Evolutionary conservation across 108 stramenopile genomes (phyloP).

Genomic region (Nitzschia inconspicua): DNA sequence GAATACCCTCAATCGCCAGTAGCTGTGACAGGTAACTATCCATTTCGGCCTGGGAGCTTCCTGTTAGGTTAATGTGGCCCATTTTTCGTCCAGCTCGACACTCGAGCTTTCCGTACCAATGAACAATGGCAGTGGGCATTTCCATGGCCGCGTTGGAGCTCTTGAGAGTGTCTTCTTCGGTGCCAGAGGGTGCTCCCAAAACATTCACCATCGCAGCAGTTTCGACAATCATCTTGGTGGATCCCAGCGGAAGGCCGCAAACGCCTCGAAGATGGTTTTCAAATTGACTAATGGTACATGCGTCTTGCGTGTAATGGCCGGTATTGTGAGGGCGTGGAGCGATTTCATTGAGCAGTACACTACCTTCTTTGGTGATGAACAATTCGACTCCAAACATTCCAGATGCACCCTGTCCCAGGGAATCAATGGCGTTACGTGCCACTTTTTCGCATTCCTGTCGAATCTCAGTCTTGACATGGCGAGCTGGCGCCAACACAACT

Average conservation of each 20-base stretch:
- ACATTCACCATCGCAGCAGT: conserved; percentile 92
- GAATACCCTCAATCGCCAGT: conserved; percentile 63
- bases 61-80: conserved; percentile 96
- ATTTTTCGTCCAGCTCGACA: conserved; percentile 93
- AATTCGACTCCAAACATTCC: conserved; percentile 98
- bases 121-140: conserved; percentile 84
- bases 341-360: conserved; percentile 94
- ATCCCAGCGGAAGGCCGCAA: conserved; percentile 90
- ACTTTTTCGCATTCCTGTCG: conserved; percentile 62
- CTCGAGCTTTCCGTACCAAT: conserved; percentile 96
- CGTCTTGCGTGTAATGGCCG: conserved; percentile 99
- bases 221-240: conserved; percentile 76
- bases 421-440: conserved; percentile 70
- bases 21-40: conserved; percentile 49
- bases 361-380: conserved; percentile 71
- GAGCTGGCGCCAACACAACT: conserved; percentile 88
- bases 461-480: conserved; percentile 51
- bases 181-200: conserved; percentile 72
- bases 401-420: conserved; percentile 81
- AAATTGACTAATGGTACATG: conserved; percentile 94
- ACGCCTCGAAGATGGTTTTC: conserved; percentile 96
- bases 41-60: conserved; percentile 73
- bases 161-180: conserved; percentile 68
- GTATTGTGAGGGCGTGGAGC: conserved; percentile 98
- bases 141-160: conserved; percentile 79